Evolutionary conservation across 331 rosid species (phyloP), one percentile per base, ranked within the genome.

Genomic region (Phaseolus coccineus): DNA sequence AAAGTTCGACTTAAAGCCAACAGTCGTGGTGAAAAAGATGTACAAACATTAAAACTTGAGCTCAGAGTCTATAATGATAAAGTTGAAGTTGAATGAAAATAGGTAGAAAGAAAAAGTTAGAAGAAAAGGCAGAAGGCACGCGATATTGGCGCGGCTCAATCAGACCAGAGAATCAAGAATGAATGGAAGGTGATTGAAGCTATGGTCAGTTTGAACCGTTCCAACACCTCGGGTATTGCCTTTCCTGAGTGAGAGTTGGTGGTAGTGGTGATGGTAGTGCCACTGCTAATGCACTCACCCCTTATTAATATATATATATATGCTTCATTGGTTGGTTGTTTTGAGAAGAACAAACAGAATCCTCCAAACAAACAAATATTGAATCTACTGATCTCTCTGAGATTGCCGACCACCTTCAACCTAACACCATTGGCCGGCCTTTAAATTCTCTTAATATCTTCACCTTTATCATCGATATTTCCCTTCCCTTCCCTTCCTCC

Each of bases 91-190:
- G 5, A 6, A 37, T 39, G n/a, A 55, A 6, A 25, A 24, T 1
- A 50, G 22, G 28, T 1, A 28, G 16, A 64, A n/a, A 53, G 28
- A 37, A 51, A 62, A 52, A 19, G 22, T 27, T 31, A 73, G 42
- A 51, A 50, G 10, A 39, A 4, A 40, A 46, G 79, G 66, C 55
- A 39, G 3, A 40, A 46, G 79, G 66, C 55, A 55, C 76, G 77
- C 16, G 89, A 87, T 87, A 89, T 87, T 84, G 85, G 84, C 87
- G 77, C 87, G 86, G 87, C 86, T 89, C 87, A 89, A 82, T 50
- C 83, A 71, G 61, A 82, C 53, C 87, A 79, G 22, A 74, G 71
- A 59, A 27, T 85, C 84, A 44, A 82, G 73, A 19, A 19, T 19
- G 22, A 19, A 19, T 19, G 40, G 65, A n/a, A 0, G n/a, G 0